Conservation (phyloP, 495 filamentous ascomycete genomes). For the Staphylotrichum longicolle region DNA sequence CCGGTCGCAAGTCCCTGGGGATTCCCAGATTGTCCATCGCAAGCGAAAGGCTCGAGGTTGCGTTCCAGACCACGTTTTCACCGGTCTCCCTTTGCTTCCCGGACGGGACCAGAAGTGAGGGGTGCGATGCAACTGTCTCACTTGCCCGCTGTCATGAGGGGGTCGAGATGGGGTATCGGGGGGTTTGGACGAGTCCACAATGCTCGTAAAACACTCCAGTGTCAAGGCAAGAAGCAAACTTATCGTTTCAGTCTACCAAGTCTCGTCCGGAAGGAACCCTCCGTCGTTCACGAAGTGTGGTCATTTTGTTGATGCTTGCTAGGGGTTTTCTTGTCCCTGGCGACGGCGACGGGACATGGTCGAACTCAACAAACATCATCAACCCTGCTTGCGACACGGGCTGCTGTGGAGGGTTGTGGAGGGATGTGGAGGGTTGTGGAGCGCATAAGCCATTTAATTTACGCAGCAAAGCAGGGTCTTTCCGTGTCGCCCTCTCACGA, state of each 20-base stretch:
- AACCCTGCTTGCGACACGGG: background rate
- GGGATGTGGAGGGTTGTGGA: background rate
- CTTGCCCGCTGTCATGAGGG: too few relatives aligned
- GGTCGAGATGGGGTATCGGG: too few relatives aligned
- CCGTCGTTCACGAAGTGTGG: too few relatives aligned
- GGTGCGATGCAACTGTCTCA: background rate
- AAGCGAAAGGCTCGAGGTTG: background rate
- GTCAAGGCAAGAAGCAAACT: too few relatives aligned
- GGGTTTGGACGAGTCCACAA: too few relatives aligned
- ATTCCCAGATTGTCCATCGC: background rate
- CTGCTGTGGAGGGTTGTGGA: background rate
- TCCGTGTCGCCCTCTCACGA: background rate
- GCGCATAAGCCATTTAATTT: conserved; percentile 11
- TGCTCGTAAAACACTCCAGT: too few relatives aligned
- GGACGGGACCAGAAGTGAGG: background rate
- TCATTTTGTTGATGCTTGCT: too few relatives aligned
- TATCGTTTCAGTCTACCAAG: too few relatives aligned
- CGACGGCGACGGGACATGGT: too few relatives aligned
- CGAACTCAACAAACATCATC: background rate
- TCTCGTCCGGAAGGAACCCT: too few relatives aligned
- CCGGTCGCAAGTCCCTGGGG: background rate
- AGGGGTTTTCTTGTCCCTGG: too few relatives aligned
- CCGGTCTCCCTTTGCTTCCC: too few relatives aligned
- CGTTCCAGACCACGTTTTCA: conserved; percentile 6
- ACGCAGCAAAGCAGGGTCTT: background rate